These are phyloP conservation scores for Pseudisothecium myosuroides DNA, from an alignment of 225 moss, liverwort and hornwort genomes.

Conservation along the genomic window DNA sequence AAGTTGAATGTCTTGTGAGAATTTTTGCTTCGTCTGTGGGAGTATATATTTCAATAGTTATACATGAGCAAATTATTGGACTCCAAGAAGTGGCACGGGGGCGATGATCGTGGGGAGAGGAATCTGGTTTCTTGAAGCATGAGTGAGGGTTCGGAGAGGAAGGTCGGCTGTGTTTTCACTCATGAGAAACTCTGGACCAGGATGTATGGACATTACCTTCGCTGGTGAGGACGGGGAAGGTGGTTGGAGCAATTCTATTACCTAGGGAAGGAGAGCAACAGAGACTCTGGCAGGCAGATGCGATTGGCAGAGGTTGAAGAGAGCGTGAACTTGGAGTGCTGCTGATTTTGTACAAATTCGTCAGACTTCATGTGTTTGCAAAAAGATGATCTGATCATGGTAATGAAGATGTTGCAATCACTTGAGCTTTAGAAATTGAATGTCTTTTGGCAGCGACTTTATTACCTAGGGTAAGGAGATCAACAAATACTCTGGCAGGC, in stretches of 20 bases:
- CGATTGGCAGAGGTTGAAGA: neutral
- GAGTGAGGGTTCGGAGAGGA: neutral
- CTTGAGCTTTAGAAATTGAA: neutral
- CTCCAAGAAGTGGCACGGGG: neutral
- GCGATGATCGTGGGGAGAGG: neutral
- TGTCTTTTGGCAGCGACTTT: neutral
- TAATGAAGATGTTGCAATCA: conserved; percentile 12
- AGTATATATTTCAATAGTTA: neutral
- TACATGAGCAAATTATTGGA: neutral
- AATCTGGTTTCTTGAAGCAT: neutral
- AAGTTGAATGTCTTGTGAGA: neutral
- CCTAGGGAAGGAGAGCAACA: neutral
- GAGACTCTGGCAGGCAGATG: neutral
- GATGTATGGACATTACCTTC: neutral
- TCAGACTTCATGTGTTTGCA: neutral
- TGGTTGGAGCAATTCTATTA: neutral
- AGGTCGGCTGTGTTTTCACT: neutral
- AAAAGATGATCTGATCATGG: conserved; percentile 24
- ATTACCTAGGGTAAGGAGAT: neutral
- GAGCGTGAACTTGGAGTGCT: neutral
- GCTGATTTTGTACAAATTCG: neutral
- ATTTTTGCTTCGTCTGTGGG: neutral
- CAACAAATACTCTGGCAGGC: neutral
- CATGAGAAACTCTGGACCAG: neutral
- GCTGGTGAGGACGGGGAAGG: neutral